Base-by-base conservation (phyloP, 2,329 filamentous ascomycete species). In the Cladophialophora bantiana region DNA sequence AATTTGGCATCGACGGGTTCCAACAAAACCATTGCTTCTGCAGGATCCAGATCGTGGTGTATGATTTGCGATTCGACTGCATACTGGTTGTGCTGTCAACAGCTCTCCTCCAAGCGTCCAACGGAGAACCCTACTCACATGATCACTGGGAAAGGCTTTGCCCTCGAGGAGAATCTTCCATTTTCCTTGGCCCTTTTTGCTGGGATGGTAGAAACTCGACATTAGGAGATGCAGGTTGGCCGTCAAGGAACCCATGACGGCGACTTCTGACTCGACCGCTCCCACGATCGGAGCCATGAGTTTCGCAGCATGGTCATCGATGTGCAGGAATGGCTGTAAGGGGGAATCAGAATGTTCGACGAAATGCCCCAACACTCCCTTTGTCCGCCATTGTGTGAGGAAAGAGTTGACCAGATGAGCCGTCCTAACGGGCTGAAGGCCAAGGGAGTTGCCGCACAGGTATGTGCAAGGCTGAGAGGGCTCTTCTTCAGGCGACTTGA, bases 131-230 rank as follows among this genome's bases (percentile, higher is more conserved):
- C 45, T 50, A 75, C 84, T 72, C 82, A 89, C 89, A 78, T 92
- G 90, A 75, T 97, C 93, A 77, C 90, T 94, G 0, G 93, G 94
- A 72, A 97, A 97, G 0, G 93, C 92, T 75, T 93, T 93, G 78
- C 91, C 92, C 78, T 97, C 93, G n/a, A 94, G 84, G 60, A 96
- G 90, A 69, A 96, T 90, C 81, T 94, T 95, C 80, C 90, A 90
- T 45, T 79, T 84, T 13, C 71, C 71, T 54, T 67, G 42, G n/a
- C 66, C 66, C 75, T 85, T 81, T 55, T 81, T 78, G 0, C 84
- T 90, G 0, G 92, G 92, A 61, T 81, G 83, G 80, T 94, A 96
- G 80, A 96, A 96, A 78, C 90, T 92, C 7, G 90, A 89, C 89
- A 96, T 88, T 74, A 95, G 82, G 15, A 96, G 78, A 77, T 96